Evolutionary conservation across 139 green algal species (phyloP), one percentile per base, ranked within the genome.

Genomic region (Chlorella sp.): DNA sequence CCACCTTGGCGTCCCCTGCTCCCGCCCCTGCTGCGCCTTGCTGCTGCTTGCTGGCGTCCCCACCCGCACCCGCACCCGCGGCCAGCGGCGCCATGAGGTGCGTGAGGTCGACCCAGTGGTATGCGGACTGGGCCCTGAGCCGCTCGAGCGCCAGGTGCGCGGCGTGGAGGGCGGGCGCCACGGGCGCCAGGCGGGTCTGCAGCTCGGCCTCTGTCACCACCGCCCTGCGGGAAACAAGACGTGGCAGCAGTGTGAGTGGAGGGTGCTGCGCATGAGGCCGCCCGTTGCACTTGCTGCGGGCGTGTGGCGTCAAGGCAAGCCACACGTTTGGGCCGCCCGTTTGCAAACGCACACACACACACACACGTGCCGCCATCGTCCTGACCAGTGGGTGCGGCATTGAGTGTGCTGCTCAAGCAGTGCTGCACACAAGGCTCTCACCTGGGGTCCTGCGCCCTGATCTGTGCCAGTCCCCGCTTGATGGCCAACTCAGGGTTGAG

Each of bases 41-140:
- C 42, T 26, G n/a, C n/a, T n/a, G n/a, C n/a, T n/a, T n/a, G n/a
- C n/a, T n/a, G n/a, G n/a, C n/a, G n/a, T n/a, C n/a, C n/a, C n/a
- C n/a, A n/a, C n/a, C n/a, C n/a, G n/a, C n/a, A n/a, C n/a, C 55
- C 55, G 22, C 22, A 64, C 14, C 55, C 55, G 4, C 4, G 20
- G 20, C 24, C 55, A 64, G 4, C 74, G 73, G 49, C 70, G 55
- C 74, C 69, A 91, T 91, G 34, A 95, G 36, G 5, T 35, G n/a
- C 1, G 63, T 62, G 67, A 95, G 73, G 61, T 87, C 59, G 23
- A 95, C 80, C 89, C 89, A 96, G 67, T 88, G 83, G 75, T 90
- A 94, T 1, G 49, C 79, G 67, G 76, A 84, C 30, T 35, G 33
- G 31, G 85, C 67, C 4, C 86, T 72, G 35, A 93, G 60, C 23